Conservation (phyloP, 192 early-diverging fungal species). For the Podila verticillata region DNA sequence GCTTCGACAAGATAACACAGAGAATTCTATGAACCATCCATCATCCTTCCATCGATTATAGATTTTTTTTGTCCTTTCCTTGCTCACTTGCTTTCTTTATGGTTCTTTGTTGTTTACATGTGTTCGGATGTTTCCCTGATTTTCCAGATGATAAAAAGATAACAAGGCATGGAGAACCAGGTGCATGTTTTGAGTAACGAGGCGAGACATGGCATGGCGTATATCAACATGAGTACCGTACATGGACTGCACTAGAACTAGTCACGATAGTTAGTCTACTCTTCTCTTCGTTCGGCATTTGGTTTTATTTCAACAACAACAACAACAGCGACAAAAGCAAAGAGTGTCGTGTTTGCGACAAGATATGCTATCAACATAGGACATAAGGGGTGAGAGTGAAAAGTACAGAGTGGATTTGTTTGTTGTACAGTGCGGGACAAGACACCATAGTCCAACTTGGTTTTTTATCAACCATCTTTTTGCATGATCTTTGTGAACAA, state of each 20-base stretch:
- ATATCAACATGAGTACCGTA: too few species aligned
- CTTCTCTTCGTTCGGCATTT: too few species aligned
- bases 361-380: neutral
- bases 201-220: too few species aligned
- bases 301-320: too few species aligned
- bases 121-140: neutral
- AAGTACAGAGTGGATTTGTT: neutral
- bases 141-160: neutral
- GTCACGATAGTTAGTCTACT: too few species aligned
- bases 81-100: neutral
- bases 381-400: neutral
- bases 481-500: constrained; percentile 19
- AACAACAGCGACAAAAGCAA: too few species aligned
- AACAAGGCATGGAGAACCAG: neutral
- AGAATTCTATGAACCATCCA: too few species aligned
- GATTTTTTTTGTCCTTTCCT: neutral
- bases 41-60: neutral
- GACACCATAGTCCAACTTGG: neutral
- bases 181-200: too few species aligned
- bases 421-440: neutral
- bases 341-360: too few species aligned
- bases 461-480: constrained; percentile 16
- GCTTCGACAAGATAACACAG: too few species aligned
- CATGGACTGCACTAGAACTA: too few species aligned
- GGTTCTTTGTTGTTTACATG: neutral